Percentiles rank a stretch among this genome's conserved stretches.
Evolutionary conservation across 1,139 yeast genomes (phyloP).

Genomic region (Lipomyces yarrowii): DNA sequence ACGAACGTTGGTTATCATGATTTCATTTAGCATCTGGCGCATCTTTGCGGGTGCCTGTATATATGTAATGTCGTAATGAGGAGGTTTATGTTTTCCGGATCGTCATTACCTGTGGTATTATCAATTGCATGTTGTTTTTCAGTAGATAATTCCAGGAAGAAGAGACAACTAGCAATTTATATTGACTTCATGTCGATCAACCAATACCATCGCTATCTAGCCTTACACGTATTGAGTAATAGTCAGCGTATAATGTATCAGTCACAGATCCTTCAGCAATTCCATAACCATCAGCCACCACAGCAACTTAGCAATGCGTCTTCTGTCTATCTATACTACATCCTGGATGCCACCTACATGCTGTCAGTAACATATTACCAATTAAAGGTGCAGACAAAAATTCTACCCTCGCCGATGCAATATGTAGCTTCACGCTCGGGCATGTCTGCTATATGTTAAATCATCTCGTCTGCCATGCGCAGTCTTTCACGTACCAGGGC

Average conservation of each 20-base stretch:
- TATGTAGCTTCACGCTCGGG: conserved; percentile 33
- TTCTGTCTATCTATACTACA: conserved; percentile 14
- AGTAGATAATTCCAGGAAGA: not conserved
- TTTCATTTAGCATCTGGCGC: not conserved
- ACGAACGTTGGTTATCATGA: not conserved
- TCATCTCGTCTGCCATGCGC: conserved; percentile 31
- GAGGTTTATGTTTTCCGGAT: not conserved
- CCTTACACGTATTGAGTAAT: not conserved
- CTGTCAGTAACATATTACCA: not conserved
- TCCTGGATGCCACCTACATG: conserved; percentile 30
- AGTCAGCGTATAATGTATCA: not conserved
- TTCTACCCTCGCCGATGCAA: conserved; percentile 29
- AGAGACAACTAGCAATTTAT: not conserved
- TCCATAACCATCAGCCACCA: not conserved
- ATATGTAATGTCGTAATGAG: not conserved
- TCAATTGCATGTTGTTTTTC: not conserved
- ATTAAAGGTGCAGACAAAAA: not conserved
- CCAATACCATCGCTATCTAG: not conserved
- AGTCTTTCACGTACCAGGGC: conserved; percentile 63
- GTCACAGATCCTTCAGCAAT: not conserved
- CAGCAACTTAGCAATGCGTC: not conserved
- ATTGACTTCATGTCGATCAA: not conserved
- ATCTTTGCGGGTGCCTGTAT: not conserved
- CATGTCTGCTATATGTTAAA: conserved; percentile 21
- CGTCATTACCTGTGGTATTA: not conserved